Evolutionary conservation across 1,139 yeast genomes (phyloP), one percentile per base, ranked within the genome.

Genomic region (Lodderomyces pseudojiufengensis): DNA sequence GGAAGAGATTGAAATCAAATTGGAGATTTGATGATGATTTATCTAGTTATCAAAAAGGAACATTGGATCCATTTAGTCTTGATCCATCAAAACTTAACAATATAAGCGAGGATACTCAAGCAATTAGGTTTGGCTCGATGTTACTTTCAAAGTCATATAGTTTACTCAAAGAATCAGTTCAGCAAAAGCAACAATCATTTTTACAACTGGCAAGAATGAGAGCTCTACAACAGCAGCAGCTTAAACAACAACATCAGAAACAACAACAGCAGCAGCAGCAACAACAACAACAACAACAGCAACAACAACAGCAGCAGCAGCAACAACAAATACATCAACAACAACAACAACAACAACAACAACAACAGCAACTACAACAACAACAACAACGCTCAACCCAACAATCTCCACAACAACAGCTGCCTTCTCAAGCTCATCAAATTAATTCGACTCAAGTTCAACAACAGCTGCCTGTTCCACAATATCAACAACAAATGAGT

Each of bases 71-170:
- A 35, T 74, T 82, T 44, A 73, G 83, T 43, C 73, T 90, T 38
- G 80, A 76, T 52, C 82, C 82, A 1, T 73, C 80, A 0, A 72
- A 77, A 40, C 69, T 88, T 49, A 90, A 88, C 52, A 84, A 85
- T 44, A 86, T 88, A 34, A 78, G 90, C 14, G 84, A 83, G 39
- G 94, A 82, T 38, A 88, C 97, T 0, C 97, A 88, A 59, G 80
- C 85, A 0, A 85, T 90, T 25, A 70, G 97, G 43, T 88, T 90
- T 59, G 96, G 97, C 5, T 80, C 95, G 4, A 87, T 88, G 96
- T 62, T 90, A 29, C 68, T 88, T 32, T 80, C 94, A 4, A 90
- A 90, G 57, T 82, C 96, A 0, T 85, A 84, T 53, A 97, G 84
- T 35, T 61, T 81, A 59, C 57, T 73, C 63, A 54, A 77, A 35